Percentiles rank a stretch among this genome's conserved stretches.
Conservation (phyloP, 345 rosid genomes). For the Populus alba region DNA sequence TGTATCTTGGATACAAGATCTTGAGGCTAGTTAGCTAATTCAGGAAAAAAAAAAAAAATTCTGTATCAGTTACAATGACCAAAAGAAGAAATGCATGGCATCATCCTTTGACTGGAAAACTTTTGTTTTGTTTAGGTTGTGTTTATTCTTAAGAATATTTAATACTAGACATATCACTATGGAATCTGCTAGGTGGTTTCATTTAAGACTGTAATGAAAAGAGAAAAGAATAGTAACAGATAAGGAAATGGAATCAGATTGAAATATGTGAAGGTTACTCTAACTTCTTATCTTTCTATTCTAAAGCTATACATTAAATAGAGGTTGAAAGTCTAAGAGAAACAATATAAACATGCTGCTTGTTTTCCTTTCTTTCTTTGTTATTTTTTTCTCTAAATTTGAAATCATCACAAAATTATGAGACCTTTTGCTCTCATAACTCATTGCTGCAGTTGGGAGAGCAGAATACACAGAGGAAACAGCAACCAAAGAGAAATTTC, state of each 20-base stretch:
- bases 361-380: not conserved
- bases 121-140: no score
- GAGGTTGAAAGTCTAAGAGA: not conserved
- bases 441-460: slow-evolving; percentile 47
- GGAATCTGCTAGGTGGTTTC: not conserved
- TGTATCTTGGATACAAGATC: no score
- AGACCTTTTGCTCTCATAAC: slow-evolving; percentile 4
- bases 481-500: slow-evolving; percentile 62
- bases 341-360: not conserved
- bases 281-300: not conserved
- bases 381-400: not conserved
- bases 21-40: no score
- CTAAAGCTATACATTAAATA: not conserved
- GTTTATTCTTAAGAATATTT: no score
- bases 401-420: not conserved
- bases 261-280: not conserved
- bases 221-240: not conserved
- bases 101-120: no score
- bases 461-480: slow-evolving; percentile 61
- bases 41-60: no score
- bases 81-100: no score
- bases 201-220: not conserved
- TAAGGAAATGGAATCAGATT: not conserved
- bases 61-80: no score
- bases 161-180: no score